phyloP scores from a whole-genome alignment of 306 rosid species.

The Purshia tridentata region DNA sequence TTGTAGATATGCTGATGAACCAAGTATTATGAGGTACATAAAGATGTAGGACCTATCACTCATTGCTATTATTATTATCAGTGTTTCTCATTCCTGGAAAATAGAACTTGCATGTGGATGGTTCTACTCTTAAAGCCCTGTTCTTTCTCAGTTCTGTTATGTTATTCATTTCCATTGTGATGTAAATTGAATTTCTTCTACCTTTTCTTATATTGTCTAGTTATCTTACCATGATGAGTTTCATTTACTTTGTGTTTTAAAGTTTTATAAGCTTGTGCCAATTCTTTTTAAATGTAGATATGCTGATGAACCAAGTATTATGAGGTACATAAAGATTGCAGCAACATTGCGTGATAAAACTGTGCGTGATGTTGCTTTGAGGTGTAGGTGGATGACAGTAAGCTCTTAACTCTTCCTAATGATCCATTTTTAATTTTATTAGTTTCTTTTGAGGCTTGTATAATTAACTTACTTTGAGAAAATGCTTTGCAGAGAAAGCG shows the following conservation, averaged over 20 bases:
- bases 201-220: constrained; percentile 1
- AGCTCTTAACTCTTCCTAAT: constrained; percentile 39
- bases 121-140: background rate
- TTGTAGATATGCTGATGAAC: constrained; percentile 77
- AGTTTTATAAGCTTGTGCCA: constrained; percentile 25
- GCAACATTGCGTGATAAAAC: constrained; percentile 87
- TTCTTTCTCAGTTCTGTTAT: background rate
- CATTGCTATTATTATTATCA: background rate
- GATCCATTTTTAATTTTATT: constrained; percentile 9
- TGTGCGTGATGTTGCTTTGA: constrained; percentile 97
- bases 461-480: constrained; percentile 10
- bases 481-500: constrained; percentile 78
- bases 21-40: constrained; percentile 88
- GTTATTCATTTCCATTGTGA: background rate
- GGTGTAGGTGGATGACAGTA: constrained; percentile 99
- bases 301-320: constrained; percentile 84
- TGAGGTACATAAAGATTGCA: constrained; percentile 95
- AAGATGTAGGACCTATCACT: constrained; percentile 45
- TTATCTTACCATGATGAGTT: background rate
- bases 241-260: constrained; percentile 13
- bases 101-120: constrained; percentile 9
- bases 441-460: background rate
- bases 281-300: constrained; percentile 39
- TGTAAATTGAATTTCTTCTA: constrained; percentile 5
- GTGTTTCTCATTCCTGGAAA: background rate